Base-by-base conservation (phyloP, 1,284 basidiomycete species). In the Neonothopanus nambi region DNA sequence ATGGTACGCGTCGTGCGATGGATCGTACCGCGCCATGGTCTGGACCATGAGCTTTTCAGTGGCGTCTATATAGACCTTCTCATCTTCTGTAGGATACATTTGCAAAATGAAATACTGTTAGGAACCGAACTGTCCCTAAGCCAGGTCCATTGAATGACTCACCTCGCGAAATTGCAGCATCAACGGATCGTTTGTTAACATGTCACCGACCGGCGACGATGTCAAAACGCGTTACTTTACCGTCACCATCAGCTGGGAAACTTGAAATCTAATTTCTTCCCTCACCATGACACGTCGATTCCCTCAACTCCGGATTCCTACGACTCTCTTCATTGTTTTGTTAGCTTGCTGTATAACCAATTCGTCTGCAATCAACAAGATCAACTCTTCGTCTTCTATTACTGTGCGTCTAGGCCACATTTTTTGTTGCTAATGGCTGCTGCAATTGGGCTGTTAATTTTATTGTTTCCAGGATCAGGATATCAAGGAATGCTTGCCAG, bases 1-100 rank as follows among this genome's bases (percentile, higher is more conserved):
- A 64, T 97, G 95, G 58, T 86, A 87, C 61, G 80, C 85, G 70
- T 97, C 94, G 67, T 97, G 95, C 15, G 91, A 93, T 1, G 93
- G 88, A 66, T 96, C 95, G 67, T 94, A 94, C 59, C 81, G 75
- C 3, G 84, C 79, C 92, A 95, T 94, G 1, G 84, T 84, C 38
- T 83, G 74, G 48, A 79, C 67, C 83, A 93, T 93, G 41, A 92
- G 75, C 52, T 75, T 74, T 64, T 93, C 88, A 0, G 88, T 87
- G 3, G 74, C 79, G 1, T 71, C 62, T 42, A 92, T 70, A 15
- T 83, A 70, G 5, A 69, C 70, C 52, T 67, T 64, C 63, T 78
- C 75, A 47, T 73, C 66, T 18, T 59, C 43, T 17, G 64, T 71
- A 23, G 72, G 71, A 59, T 74, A 75, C 75, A 75, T 74, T 30